Percentiles rank a stretch among this genome's conserved stretches.
Evolutionary conservation across 305 asterid genomes (phyloP).

Genomic region (Rubia occidens): DNA sequence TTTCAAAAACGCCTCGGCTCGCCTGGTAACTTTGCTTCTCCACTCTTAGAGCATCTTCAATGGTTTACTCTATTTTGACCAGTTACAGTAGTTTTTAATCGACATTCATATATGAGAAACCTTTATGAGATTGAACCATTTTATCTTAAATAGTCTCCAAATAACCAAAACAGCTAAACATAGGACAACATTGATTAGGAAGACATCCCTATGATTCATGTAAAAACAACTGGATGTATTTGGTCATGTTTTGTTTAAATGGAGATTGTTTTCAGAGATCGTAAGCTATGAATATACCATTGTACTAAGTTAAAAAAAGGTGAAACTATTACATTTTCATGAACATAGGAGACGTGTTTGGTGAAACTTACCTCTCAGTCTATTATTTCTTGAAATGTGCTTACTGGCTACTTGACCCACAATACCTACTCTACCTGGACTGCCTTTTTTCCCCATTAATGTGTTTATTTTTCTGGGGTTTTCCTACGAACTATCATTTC

Average conservation of each 20-base stretch:
- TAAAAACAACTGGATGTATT: neutral
- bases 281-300: neutral
- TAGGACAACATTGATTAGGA: neutral
- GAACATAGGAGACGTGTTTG: conserved; percentile 7
- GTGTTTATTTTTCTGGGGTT: neutral
- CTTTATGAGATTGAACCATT: conserved; percentile 11
- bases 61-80: too few species aligned
- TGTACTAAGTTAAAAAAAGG: neutral
- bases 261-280: neutral
- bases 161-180: neutral
- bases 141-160: neutral
- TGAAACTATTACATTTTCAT: neutral
- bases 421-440: neutral
- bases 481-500: too few species aligned
- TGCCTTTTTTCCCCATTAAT: neutral
- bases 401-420: conserved; percentile 19
- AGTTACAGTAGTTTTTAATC: too few species aligned
- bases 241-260: neutral
- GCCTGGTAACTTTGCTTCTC: conserved; percentile 27
- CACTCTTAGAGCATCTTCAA: neutral
- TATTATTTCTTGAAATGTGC: conserved; percentile 10
- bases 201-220: neutral
- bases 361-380: conserved; percentile 13
- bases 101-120: neutral
- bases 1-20: conserved; percentile 36